Evolutionary conservation across 192 early-diverging fungal genomes (phyloP).

Genomic region (Coemansia sp.): DNA sequence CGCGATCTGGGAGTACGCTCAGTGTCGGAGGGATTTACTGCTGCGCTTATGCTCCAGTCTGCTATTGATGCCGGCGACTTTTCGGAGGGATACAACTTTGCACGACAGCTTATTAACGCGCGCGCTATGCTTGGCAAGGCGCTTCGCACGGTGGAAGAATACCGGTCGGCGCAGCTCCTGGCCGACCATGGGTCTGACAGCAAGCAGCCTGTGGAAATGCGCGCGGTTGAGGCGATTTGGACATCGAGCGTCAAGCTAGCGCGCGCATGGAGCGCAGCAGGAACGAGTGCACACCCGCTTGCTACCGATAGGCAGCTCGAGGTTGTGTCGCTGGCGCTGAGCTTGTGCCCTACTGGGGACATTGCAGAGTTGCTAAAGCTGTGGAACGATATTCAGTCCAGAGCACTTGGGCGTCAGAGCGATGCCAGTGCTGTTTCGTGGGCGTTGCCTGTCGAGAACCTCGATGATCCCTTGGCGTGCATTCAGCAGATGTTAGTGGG

Average conservation of each 20-base stretch:
- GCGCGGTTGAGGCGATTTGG: slow-evolving; percentile 24
- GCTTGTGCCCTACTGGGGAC: slow-evolving; percentile 23
- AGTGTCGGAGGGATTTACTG: slow-evolving; percentile 12
- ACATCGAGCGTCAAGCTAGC: slow-evolving; percentile 9
- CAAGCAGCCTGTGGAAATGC: slow-evolving; percentile 10
- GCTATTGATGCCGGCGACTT: slow-evolving; percentile 3
- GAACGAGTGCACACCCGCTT: neutral
- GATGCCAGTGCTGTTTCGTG: neutral
- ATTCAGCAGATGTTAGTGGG: neutral
- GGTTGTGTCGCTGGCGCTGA: slow-evolving; percentile 24
- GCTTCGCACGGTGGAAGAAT: slow-evolving; percentile 1
- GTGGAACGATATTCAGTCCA: slow-evolving; percentile 11
- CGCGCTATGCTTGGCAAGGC: slow-evolving; percentile 5
- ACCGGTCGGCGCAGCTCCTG: slow-evolving; percentile 11
- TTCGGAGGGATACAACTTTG: slow-evolving; percentile 10
- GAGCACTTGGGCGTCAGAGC: neutral
- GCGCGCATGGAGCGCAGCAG: neutral
- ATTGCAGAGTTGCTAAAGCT: slow-evolving; percentile 19
- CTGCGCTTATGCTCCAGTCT: slow-evolving; percentile 21
- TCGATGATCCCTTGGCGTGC: neutral
- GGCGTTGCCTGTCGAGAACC: neutral
- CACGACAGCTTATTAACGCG: slow-evolving; percentile 21
- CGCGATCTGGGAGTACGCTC: slow-evolving; percentile 20
- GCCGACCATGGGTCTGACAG: neutral
- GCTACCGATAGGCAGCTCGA: slow-evolving; percentile 7